Evolutionary conservation across 352 stramenopile species (phyloP).

Genomic region (Saprolegnia diclina): DNA sequence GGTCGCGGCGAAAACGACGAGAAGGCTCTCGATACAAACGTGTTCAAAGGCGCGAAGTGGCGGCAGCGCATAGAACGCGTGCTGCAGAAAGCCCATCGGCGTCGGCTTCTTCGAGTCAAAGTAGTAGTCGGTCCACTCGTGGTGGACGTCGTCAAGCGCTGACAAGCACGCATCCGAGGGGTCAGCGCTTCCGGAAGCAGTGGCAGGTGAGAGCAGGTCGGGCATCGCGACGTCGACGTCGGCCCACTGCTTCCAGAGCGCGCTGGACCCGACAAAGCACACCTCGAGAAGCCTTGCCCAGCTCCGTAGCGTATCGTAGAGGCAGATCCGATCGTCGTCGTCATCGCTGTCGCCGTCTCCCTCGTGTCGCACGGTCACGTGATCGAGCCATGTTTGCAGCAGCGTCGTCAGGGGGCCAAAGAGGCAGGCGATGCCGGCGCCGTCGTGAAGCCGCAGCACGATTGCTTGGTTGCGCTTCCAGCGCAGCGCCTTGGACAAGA

Average conservation of each 20-base stretch:
- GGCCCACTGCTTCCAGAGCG: constrained; percentile 11
- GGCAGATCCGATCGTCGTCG: background rate
- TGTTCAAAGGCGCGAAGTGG: background rate
- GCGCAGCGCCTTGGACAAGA: constrained; percentile 19
- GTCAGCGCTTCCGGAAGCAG: background rate
- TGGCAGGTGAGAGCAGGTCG: background rate
- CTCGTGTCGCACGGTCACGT: background rate
- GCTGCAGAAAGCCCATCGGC: background rate
- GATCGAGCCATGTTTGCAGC: background rate
- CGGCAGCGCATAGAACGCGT: background rate
- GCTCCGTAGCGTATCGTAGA: background rate
- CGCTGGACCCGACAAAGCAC: constrained; percentile 20
- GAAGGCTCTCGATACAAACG: background rate
- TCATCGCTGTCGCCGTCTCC: background rate
- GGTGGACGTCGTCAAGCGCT: constrained; percentile 10
- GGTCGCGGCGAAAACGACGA: constrained; percentile 7
- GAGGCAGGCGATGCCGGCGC: background rate
- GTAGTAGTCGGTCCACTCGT: constrained; percentile 19
- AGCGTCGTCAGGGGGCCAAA: background rate
- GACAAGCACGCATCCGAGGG: background rate
- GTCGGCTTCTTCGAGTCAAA: constrained; percentile 1
- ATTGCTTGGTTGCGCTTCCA: constrained; percentile 25
- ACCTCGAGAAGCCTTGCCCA: constrained; percentile 19
- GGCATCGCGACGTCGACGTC: background rate
- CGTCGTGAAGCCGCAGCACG: background rate